Percentiles rank a stretch among this genome's conserved stretches.
phyloP scores from a whole-genome alignment of 1,284 basidiomycete species.

The Microstroma glucosiphilum region DNA sequence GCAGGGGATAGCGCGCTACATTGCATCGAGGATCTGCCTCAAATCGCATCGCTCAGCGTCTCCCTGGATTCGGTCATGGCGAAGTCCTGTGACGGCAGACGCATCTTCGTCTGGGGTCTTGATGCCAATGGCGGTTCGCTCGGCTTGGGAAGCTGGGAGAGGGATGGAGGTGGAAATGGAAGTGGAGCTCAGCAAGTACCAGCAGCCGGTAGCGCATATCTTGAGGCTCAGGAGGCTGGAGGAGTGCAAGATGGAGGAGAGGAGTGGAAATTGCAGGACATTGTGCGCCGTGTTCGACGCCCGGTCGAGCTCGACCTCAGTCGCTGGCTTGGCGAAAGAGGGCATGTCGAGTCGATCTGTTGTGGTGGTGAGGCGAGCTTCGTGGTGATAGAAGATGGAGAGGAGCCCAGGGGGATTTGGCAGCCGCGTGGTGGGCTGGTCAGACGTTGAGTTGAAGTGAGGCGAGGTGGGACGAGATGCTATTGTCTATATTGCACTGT shows the following conservation, averaged over 20 bases:
- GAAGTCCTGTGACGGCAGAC: not conserved
- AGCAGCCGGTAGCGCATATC: not conserved
- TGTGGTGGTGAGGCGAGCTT: not conserved
- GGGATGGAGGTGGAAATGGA: not conserved
- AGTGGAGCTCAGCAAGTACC: not conserved
- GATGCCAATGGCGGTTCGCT: not conserved
- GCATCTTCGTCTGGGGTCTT: constrained; percentile 2
- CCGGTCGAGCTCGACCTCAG: not conserved
- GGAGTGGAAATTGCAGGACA: not conserved
- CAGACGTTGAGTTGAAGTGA: no score
- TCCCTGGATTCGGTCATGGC: not conserved
- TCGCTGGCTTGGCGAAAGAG: not conserved
- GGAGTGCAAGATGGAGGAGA: not conserved
- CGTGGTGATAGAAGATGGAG: not conserved
- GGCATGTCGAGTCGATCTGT: not conserved
- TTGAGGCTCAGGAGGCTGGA: not conserved
- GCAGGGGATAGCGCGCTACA: not conserved
- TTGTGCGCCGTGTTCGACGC: not conserved
- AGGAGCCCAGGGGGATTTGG: not conserved
- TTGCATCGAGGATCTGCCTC: not conserved
- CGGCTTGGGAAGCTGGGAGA: not conserved
- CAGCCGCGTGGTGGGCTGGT: no score
- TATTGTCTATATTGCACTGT: no score
- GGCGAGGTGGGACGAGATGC: no score
- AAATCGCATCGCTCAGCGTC: not conserved